phyloP scores from a whole-genome alignment of 805 yeast genomes.

The Sugiyamaella chiloensis region DNA sequence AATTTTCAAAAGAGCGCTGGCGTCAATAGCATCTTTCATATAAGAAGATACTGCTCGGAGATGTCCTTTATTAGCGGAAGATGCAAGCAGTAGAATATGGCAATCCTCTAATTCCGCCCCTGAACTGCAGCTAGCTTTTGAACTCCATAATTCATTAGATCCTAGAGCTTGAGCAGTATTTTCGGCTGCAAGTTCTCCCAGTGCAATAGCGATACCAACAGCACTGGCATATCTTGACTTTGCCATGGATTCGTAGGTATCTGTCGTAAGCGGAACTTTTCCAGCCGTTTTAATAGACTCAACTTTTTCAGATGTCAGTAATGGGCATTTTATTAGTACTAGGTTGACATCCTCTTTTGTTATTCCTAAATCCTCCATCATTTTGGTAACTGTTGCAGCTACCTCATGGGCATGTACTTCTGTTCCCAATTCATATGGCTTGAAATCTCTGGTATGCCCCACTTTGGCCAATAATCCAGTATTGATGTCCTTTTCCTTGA shows the following conservation, averaged over 20 bases:
- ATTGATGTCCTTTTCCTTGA: neutral
- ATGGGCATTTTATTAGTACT: neutral
- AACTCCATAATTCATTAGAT: neutral
- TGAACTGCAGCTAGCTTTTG: neutral
- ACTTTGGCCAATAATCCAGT: neutral
- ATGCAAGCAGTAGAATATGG: neutral
- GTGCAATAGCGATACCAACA: neutral
- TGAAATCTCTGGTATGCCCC: neutral
- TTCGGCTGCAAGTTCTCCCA: neutral
- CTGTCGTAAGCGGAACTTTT: neutral
- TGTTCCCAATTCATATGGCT: neutral
- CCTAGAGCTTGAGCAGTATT: neutral
- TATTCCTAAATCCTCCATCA: neutral
- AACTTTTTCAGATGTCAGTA: neutral
- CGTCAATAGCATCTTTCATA: neutral
- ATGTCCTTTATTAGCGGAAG: neutral
- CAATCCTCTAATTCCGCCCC: neutral
- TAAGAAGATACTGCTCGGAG: neutral
- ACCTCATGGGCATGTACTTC: neutral
- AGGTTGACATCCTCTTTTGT: neutral
- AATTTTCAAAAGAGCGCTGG: neutral
- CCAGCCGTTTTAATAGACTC: neutral
- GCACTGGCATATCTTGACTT: neutral
- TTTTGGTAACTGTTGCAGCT: neutral
- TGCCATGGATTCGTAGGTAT: neutral